Conservation (phyloP, 257 asterid genomes). For the Rauvolfia tetraphylla region DNA sequence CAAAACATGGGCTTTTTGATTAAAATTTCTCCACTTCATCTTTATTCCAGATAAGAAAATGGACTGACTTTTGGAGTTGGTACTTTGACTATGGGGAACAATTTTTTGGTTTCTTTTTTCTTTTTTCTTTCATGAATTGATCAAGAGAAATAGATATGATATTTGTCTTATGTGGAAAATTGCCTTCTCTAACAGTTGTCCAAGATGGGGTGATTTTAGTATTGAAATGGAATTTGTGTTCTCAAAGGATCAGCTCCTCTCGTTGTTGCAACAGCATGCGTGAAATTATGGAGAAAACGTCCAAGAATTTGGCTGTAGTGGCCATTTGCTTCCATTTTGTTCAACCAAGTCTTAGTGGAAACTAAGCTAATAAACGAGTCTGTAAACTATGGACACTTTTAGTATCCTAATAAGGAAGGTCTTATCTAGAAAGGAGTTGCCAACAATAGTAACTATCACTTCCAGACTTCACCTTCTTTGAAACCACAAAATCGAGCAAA, state of each 20-base stretch:
- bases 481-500: no score
- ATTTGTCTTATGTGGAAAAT: no score
- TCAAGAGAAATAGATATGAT: neutral
- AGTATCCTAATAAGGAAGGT: no score
- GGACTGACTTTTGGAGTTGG: neutral
- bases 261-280: neutral
- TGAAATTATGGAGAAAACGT: neutral
- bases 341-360: no score
- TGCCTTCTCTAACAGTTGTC: neutral
- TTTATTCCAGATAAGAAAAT: no score
- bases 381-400: no score
- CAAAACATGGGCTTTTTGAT: neutral
- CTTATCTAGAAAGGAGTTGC: no score
- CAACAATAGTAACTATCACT: no score
- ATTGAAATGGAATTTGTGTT: neutral
- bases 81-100: neutral
- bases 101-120: no score
- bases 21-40: neutral
- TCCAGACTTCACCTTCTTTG: no score
- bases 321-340: neutral
- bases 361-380: no score
- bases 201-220: neutral
- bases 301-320: neutral
- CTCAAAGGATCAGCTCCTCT: neutral
- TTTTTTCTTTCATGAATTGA: no score